phyloP scores from a whole-genome alignment of 768 basidiomycete species.

The Termitomyces sp. region DNA sequence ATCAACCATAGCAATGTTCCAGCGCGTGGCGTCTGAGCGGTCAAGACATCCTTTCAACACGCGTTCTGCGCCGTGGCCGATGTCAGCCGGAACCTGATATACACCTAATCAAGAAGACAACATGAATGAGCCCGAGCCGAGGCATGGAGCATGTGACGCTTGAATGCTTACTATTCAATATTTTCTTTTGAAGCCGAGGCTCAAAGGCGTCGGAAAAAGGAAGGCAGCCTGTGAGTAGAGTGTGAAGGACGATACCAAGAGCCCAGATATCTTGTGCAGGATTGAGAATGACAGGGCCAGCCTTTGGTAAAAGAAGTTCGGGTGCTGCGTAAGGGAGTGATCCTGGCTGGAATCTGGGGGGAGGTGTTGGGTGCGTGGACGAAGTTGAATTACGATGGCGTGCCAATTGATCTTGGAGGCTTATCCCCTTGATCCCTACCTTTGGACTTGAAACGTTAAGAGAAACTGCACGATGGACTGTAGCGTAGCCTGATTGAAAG shows the following conservation, averaged over 20 bases:
- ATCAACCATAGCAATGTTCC: slow-evolving; percentile 81
- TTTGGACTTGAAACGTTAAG: slow-evolving; percentile 34
- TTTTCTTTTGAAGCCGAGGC: slow-evolving; percentile 88
- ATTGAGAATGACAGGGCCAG: slow-evolving; percentile 38
- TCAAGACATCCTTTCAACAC: slow-evolving; percentile 83
- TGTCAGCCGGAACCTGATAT: slow-evolving; percentile 53
- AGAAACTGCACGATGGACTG: slow-evolving; percentile 39
- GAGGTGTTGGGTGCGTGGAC: slow-evolving; percentile 21
- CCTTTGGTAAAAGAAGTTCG: slow-evolving; percentile 71
- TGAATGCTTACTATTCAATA: slow-evolving; percentile 65
- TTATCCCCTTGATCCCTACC: slow-evolving; percentile 33
- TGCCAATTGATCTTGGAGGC: slow-evolving; percentile 21
- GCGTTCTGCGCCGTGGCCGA: slow-evolving; percentile 60
- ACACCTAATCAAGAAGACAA: slow-evolving; percentile 40
- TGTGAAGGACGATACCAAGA: slow-evolving; percentile 85
- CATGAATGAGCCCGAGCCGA: slow-evolving; percentile 11
- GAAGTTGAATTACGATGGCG: slow-evolving; percentile 51
- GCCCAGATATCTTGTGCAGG: slow-evolving; percentile 97
- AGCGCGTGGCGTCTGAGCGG: slow-evolving; percentile 55
- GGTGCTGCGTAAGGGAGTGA: slow-evolving; percentile 91
- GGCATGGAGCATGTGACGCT: not conserved
- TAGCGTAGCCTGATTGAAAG: slow-evolving; percentile 14
- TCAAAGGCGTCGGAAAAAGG: slow-evolving; percentile 92
- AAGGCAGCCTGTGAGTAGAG: slow-evolving; percentile 77
- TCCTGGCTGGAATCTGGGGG: slow-evolving; percentile 57